Conservation (phyloP, 2,329 filamentous ascomycete genomes). For the Sporothrix humicola region DNA sequence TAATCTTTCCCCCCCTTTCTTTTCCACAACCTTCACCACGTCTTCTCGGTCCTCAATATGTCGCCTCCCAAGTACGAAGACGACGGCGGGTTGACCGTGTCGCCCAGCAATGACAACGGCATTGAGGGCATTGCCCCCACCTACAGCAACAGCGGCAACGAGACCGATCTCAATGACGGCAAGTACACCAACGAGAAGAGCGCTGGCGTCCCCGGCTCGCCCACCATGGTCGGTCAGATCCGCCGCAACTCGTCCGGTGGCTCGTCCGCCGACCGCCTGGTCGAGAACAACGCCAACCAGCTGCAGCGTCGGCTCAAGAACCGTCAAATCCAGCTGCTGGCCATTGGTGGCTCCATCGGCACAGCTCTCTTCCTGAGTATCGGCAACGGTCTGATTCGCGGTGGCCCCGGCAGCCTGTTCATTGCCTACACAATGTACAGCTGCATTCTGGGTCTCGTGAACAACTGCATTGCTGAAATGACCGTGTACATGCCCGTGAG, state of each 20-base stretch:
- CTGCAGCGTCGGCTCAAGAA: slow-evolving; percentile 58
- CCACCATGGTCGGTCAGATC: not conserved
- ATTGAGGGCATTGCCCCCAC: not conserved
- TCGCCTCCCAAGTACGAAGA: slow-evolving; percentile 14
- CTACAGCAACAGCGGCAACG: slow-evolving; percentile 8
- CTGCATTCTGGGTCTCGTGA: slow-evolving; percentile 63
- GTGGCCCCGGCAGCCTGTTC: slow-evolving; percentile 50
- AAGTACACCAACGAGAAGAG: slow-evolving; percentile 19
- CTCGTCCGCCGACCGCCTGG: slow-evolving; percentile 29
- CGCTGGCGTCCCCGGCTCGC: not conserved
- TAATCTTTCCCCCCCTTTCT: not conserved
- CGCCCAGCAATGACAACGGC: not conserved
- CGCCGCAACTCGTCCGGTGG: slow-evolving; percentile 15
- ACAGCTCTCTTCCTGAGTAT: slow-evolving; percentile 67
- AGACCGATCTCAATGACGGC: slow-evolving; percentile 10
- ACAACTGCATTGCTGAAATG: slow-evolving; percentile 72
- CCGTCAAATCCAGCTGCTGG: slow-evolving; percentile 63
- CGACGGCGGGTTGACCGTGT: not conserved
- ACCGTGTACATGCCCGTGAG: slow-evolving; percentile 65
- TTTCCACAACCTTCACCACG: not conserved
- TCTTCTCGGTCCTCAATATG: not conserved
- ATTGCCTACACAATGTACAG: slow-evolving; percentile 64
- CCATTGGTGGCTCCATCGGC: slow-evolving; percentile 63
- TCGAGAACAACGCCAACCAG: slow-evolving; percentile 45
- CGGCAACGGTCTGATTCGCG: slow-evolving; percentile 53